phyloP scores from a whole-genome alignment of 2,329 filamentous ascomycete species.

The Colletotrichum abscissum region DNA sequence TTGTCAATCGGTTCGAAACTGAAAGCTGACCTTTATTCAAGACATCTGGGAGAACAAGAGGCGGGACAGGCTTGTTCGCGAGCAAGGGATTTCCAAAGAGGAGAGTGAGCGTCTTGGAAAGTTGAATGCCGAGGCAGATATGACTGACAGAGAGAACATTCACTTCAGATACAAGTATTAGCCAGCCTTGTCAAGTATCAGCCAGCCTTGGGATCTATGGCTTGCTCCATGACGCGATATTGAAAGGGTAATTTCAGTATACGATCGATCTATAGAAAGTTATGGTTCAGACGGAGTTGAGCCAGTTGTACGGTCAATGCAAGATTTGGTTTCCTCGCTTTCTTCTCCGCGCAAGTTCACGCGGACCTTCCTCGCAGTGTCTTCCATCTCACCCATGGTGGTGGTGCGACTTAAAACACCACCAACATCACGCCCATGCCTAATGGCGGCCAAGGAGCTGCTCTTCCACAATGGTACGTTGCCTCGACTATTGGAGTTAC shows the following conservation, averaged over 20 bases:
- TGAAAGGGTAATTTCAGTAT: neutral
- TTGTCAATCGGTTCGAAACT: neutral
- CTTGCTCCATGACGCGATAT: neutral
- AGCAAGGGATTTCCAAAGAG: slow-evolving; percentile 40
- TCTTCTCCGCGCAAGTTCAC: slow-evolving; percentile 1
- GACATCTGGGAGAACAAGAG: slow-evolving; percentile 43
- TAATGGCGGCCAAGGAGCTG: slow-evolving; percentile 16
- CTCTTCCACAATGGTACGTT: slow-evolving; percentile 20
- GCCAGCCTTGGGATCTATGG: neutral
- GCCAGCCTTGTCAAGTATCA: slow-evolving; percentile 11
- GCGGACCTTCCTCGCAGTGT: neutral
- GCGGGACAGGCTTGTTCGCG: slow-evolving; percentile 38
- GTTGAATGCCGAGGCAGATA: slow-evolving; percentile 41
- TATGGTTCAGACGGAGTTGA: neutral
- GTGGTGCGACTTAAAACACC: neutral
- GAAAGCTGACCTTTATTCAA: slow-evolving; percentile 7
- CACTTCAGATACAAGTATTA: slow-evolving; percentile 39
- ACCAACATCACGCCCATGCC: slow-evolving; percentile 12
- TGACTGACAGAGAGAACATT: slow-evolving; percentile 41
- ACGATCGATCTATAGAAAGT: neutral
- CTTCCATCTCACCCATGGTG: slow-evolving; percentile 33
- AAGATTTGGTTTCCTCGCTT: neutral
- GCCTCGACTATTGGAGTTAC: neutral
- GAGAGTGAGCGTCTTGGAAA: slow-evolving; percentile 41
- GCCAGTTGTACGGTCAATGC: neutral